Conservation (phyloP, 805 yeast genomes). For the Zygosaccharomyces kombuchaensis region DNA sequence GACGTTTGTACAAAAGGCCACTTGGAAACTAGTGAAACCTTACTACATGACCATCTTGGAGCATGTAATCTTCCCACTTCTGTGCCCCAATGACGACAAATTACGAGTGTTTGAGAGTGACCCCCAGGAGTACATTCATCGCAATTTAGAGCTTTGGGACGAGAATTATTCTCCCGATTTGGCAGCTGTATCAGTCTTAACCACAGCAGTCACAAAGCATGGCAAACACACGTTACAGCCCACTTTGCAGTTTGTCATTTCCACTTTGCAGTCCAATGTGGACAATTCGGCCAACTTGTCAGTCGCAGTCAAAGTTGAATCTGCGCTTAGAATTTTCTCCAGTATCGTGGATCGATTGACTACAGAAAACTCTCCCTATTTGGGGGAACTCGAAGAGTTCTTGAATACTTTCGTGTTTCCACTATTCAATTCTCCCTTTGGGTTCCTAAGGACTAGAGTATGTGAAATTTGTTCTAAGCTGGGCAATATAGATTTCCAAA, state of each 20-base stretch:
- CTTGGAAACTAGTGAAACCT: constrained; percentile 67
- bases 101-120: constrained; percentile 77
- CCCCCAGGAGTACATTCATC: constrained; percentile 82
- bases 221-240: constrained; percentile 55
- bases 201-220: constrained; percentile 67
- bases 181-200: constrained; percentile 72
- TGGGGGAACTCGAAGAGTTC: constrained; percentile 63
- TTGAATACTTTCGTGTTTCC: constrained; percentile 65
- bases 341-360: constrained; percentile 59
- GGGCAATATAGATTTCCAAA: constrained; percentile 52
- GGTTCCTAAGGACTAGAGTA: constrained; percentile 73
- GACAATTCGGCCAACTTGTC: constrained; percentile 34
- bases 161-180: constrained; percentile 66
- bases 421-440: constrained; percentile 54
- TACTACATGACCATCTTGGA: constrained; percentile 60
- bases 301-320: constrained; percentile 66
- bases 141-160: constrained; percentile 59
- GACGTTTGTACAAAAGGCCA: constrained; percentile 50
- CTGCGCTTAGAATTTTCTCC: constrained; percentile 74
- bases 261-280: constrained; percentile 38
- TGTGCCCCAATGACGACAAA: constrained; percentile 64
- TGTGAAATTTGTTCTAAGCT: constrained; percentile 63
- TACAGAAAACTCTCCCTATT: constrained; percentile 51
- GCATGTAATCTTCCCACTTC: constrained; percentile 69
- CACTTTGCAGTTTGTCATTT: constrained; percentile 56